Conservation (phyloP, 2,329 filamentous ascomycete species). For the Fusarium sp. region DNA sequence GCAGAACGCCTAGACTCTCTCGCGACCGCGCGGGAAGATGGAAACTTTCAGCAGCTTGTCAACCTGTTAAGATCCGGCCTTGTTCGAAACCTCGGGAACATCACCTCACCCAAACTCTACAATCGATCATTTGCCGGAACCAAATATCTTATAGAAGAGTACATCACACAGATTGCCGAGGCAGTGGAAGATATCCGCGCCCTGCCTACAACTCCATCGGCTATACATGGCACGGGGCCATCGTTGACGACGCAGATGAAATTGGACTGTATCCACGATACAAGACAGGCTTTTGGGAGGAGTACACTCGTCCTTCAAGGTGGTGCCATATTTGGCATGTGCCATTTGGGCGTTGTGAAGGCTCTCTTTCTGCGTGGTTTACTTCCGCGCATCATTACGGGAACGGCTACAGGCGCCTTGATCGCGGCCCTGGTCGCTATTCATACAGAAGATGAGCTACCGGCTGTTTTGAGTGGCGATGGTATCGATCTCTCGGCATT, state of each 20-base stretch:
- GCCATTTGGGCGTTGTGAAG: slow-evolving; percentile 90
- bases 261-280: slow-evolving; percentile 86
- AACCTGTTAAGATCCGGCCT: slow-evolving; percentile 83
- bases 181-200: slow-evolving; percentile 80
- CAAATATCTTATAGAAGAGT: slow-evolving; percentile 90
- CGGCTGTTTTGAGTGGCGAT: slow-evolving; percentile 78
- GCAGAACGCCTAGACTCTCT: slow-evolving; percentile 78
- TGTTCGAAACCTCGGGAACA: slow-evolving; percentile 90
- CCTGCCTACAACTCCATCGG: slow-evolving; percentile 66
- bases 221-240: slow-evolving; percentile 48
- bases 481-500: slow-evolving; percentile 88
- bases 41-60: slow-evolving; percentile 78
- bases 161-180: slow-evolving; percentile 84
- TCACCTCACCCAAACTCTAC: slow-evolving; percentile 82
- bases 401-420: slow-evolving; percentile 88
- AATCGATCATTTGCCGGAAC: slow-evolving; percentile 88
- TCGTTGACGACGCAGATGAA: slow-evolving; percentile 78
- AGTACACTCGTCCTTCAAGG: slow-evolving; percentile 89
- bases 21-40: slow-evolving; percentile 72
- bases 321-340: slow-evolving; percentile 90
- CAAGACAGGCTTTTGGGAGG: slow-evolving; percentile 86
- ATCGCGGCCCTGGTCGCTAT: slow-evolving; percentile 90
- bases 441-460: slow-evolving; percentile 86
- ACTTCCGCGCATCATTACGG: slow-evolving; percentile 89
- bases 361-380: slow-evolving; percentile 83